These are phyloP conservation scores for Phytophthora fragariae DNA, from an alignment of 352 stramenopile species.

Conservation along the genomic window DNA sequence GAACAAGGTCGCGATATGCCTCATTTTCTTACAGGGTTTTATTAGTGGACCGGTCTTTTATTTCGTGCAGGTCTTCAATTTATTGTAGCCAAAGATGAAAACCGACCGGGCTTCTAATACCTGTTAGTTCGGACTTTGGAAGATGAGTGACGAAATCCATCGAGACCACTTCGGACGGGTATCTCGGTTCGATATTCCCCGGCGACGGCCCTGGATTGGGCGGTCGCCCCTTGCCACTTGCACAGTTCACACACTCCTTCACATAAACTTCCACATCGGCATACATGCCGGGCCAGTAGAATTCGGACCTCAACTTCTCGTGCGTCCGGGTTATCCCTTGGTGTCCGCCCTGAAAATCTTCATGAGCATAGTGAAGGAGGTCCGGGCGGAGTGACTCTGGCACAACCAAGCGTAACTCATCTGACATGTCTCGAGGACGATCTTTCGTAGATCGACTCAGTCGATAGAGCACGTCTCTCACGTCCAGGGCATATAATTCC, in stretches of 20 bases:
- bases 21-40: too few relatives aligned
- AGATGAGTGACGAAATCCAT: slow-evolving; percentile 25
- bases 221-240: background rate
- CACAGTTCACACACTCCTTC: background rate
- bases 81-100: too few relatives aligned
- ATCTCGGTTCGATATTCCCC: slow-evolving; percentile 1
- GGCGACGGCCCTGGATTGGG: slow-evolving; percentile 1
- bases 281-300: background rate
- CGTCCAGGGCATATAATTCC: background rate
- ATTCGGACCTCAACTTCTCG: background rate
- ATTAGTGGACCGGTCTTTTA: too few relatives aligned
- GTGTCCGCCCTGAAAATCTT: background rate
- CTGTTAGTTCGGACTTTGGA: background rate
- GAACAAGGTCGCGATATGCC: too few relatives aligned
- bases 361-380: background rate
- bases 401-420: background rate
- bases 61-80: too few relatives aligned
- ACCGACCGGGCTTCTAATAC: too few relatives aligned
- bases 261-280: background rate
- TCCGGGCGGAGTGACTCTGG: background rate
- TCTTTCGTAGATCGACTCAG: background rate
- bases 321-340: background rate
- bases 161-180: slow-evolving; percentile 12
- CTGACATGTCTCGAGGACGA: background rate
- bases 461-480: background rate